These are phyloP conservation scores for Pyracantha coccinea DNA, from an alignment of 331 rosid genomes.

Conservation along the genomic window DNA sequence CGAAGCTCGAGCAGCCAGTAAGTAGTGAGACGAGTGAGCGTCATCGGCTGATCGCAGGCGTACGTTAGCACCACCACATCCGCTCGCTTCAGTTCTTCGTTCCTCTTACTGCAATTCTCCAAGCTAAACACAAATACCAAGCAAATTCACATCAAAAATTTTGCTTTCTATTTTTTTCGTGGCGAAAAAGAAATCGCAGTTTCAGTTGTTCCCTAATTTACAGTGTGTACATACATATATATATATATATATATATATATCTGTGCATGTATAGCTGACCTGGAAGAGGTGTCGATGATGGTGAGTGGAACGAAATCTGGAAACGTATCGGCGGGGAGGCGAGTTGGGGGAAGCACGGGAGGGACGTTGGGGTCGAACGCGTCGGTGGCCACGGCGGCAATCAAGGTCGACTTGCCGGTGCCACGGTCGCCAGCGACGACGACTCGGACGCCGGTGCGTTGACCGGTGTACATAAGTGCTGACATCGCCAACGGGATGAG, in stretches of 20 bases:
- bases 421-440: conserved; percentile 72
- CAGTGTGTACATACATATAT: neutral
- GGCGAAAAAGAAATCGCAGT: neutral
- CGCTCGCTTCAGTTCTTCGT: conserved; percentile 74
- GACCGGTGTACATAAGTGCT: neutral
- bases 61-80: conserved; percentile 78
- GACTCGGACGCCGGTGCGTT: conserved; percentile 50
- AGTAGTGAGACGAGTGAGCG: conserved; percentile 48
- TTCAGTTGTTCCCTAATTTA: neutral
- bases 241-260: neutral
- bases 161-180: neutral
- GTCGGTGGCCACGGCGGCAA: conserved; percentile 57
- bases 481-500: conserved; percentile 6
- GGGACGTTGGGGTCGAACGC: conserved; percentile 54
- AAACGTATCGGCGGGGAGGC: conserved; percentile 63
- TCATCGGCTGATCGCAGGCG: conserved; percentile 60
- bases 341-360: conserved; percentile 61
- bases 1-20: conserved; percentile 74
- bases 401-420: conserved; percentile 84
- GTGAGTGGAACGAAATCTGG: conserved; percentile 63
- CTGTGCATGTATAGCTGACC: conserved; percentile 23
- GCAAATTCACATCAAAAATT: neutral
- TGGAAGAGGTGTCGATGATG: conserved; percentile 69
- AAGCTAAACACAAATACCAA: conserved; percentile 29
- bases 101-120: conserved; percentile 59